phyloP scores from a whole-genome alignment of 306 rosid genomes.

The Citrullus colocynthis region DNA sequence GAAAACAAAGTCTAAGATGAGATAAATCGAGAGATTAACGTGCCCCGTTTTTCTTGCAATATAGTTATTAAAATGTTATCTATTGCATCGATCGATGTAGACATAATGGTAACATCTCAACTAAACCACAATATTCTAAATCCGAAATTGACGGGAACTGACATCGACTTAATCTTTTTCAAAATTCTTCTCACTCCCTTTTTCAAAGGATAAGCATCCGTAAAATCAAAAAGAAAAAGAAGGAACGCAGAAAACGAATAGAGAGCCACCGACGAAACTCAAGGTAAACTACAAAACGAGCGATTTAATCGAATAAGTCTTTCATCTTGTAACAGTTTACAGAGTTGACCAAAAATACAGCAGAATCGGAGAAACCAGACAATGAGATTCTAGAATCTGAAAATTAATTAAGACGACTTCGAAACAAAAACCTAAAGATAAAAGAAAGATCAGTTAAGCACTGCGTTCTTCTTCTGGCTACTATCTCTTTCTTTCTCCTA shows the following conservation, averaged over 20 bases:
- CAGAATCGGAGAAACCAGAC: neutral
- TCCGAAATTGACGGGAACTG: neutral
- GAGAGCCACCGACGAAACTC: neutral
- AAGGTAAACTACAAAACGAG: conserved; percentile 1
- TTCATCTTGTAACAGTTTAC: neutral
- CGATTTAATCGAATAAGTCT: neutral
- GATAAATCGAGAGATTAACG: neutral
- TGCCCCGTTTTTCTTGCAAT: neutral
- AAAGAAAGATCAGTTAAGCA: conserved; percentile 23
- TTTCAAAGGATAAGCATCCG: neutral
- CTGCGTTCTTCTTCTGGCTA: conserved; percentile 1
- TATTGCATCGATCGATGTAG: neutral
- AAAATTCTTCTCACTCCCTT: neutral
- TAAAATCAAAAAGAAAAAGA: neutral
- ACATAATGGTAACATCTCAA: neutral
- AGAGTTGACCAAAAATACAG: neutral
- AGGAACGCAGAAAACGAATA: neutral
- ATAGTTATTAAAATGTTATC: neutral
- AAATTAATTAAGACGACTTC: conserved; percentile 13
- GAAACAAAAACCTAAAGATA: conserved; percentile 20
- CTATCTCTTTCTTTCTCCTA: neutral
- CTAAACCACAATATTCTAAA: neutral
- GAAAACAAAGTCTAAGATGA: neutral
- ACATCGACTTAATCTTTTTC: neutral
- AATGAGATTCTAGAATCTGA: conserved; percentile 7